These are phyloP conservation scores for Aureobasidium sp. DNA, from an alignment of 2,329 filamentous ascomycete genomes.

Conservation along the genomic window DNA sequence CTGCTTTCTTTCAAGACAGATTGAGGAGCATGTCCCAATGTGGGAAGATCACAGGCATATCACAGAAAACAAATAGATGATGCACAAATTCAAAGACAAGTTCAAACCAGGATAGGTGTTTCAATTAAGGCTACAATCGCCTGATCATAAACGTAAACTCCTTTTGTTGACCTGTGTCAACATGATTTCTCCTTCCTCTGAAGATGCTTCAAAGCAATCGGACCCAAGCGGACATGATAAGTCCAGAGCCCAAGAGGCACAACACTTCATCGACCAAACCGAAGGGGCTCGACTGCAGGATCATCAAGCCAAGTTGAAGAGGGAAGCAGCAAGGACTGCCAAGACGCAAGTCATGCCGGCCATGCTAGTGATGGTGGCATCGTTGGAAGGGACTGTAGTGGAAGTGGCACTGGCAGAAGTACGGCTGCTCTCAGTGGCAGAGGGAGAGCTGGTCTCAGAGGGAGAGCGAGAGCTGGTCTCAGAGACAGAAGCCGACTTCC, in stretches of 20 bases:
- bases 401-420: not conserved
- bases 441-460: not conserved
- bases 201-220: not conserved
- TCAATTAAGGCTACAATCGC: not conserved
- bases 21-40: too few relatives aligned
- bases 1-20: too few relatives aligned
- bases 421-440: not conserved
- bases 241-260: not conserved
- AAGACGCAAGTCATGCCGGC: not conserved
- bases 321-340: not conserved
- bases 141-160: not conserved
- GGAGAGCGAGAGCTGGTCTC: not conserved
- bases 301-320: slow-evolving; percentile 1
- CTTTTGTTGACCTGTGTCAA: not conserved
- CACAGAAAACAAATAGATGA: not conserved
- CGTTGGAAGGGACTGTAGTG: not conserved
- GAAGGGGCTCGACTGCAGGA: not conserved
- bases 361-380: not conserved
- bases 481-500: not conserved
- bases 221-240: not conserved
- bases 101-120: not conserved
- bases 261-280: not conserved
- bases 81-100: too few relatives aligned
- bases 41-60: not conserved
- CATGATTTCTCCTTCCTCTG: not conserved